Evolutionary conservation across 73 alveolate species (phyloP).

Genomic region (Blepharisma stoltei): DNA sequence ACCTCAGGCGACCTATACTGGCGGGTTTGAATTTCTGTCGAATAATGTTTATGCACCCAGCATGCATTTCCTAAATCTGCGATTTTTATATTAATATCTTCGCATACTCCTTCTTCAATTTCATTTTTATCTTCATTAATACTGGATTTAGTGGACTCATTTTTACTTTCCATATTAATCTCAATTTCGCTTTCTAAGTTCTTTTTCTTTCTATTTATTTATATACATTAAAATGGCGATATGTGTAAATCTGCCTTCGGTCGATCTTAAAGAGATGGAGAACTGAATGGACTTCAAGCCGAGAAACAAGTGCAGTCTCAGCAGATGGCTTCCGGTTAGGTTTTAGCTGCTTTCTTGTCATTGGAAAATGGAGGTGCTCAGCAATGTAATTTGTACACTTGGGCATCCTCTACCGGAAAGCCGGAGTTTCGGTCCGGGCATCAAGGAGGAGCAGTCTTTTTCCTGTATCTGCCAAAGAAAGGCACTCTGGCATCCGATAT

Average conservation of each 20-base stretch:
- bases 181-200: background rate
- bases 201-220: background rate
- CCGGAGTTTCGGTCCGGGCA: no score
- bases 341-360: no score
- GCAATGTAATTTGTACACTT: no score
- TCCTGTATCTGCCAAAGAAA: no score
- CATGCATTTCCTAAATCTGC: slow-evolving; percentile 94
- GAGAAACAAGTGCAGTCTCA: no score
- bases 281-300: no score
- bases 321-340: no score
- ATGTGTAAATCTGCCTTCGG: background rate
- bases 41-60: slow-evolving; percentile 89
- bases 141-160: background rate
- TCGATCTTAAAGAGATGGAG: background rate
- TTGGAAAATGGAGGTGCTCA: no score
- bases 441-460: no score
- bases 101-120: slow-evolving; percentile 27
- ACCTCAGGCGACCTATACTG: slow-evolving; percentile 99
- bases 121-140: slow-evolving; percentile 7
- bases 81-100: slow-evolving; percentile 68
- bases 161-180: slow-evolving; percentile 1
- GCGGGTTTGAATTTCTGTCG: slow-evolving; percentile 92
- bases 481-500: no score
- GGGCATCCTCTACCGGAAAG: no score
- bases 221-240: background rate